Base-by-base conservation (phyloP, 1,284 basidiomycete species). In the Apiotrichum laibachii region DNA sequence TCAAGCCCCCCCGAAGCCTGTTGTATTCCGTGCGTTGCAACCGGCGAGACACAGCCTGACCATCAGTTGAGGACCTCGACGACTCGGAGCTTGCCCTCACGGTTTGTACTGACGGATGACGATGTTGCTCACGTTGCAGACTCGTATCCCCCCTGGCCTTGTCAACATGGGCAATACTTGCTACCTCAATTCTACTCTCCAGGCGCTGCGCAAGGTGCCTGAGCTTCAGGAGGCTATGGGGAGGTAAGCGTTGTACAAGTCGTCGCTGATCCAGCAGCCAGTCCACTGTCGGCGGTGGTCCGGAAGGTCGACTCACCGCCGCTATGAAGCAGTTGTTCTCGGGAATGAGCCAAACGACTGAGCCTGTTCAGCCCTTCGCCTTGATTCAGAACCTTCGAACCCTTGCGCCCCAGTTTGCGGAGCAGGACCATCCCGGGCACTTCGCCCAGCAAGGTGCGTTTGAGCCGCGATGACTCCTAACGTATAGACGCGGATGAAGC, bases 101-200 rank as follows among this genome's bases (percentile, higher is more conserved):
- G 57, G 89, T 91, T 73, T 69, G 84, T 74, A 22, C n/a, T 21
- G 11, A 7, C 7, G 10, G 6, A 10, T 8, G 42, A 22, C 15
- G 19, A 48, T 44, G 49, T 5, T n/a, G 13, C 46, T 53, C 15
- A 56, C 46, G 1, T 15, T 2, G 6, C 88, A 67, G 82, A 79
- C 73, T 86, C 89, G 84, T 83, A 71, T 57, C 78, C 72, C 59
- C 7, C 56, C 67, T 21, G 73, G 70, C 10, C 63, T 74, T 8
- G 60, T 71, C 57, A 73, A 70, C 53, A 62, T 77, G 22, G 69
- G 77, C 53, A 76, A 78, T 58, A 71, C 75, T 39, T 77, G 71
- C 71, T 98, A 98, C 78, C 90, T 98, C 86, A 98, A 97, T 72
- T 87, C 95, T 8, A 93, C 91, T 0, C 81, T 99, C 2, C 95